A percentile compares a stretch with the other conserved stretches of the same genome.
Conservation (phyloP, 768 basidiomycete species). For the Clathrus columnatus region DNA sequence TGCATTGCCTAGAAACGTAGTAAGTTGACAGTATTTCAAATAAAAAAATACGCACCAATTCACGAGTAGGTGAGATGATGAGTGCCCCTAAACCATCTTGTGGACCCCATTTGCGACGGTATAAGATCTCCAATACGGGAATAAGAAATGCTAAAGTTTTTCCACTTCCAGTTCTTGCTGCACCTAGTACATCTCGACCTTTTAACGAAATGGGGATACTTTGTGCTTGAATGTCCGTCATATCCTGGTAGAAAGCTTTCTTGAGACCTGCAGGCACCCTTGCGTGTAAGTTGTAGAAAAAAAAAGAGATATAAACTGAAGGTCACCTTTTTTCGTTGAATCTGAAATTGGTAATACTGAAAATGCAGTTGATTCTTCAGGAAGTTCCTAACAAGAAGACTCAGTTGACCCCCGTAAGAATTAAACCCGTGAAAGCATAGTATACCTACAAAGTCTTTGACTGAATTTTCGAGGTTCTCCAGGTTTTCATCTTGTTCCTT, state of each 20-base stretch:
- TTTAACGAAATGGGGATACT: constrained; percentile 53
- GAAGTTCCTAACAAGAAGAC: constrained; percentile 33
- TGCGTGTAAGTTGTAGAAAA: neutral
- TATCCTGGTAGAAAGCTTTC: constrained; percentile 75
- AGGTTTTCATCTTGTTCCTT: constrained; percentile 21
- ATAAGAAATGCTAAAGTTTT: constrained; percentile 70
- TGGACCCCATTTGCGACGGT: constrained; percentile 61
- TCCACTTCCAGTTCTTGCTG: constrained; percentile 63
- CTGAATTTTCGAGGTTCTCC: constrained; percentile 21
- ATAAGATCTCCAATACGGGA: constrained; percentile 56
- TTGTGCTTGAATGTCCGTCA: constrained; percentile 71
- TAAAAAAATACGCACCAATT: constrained; percentile 51
- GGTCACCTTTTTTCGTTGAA: constrained; percentile 60
- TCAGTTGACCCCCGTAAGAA: neutral
- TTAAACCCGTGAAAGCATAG: neutral
- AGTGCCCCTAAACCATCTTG: constrained; percentile 77
- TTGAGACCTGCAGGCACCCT: constrained; percentile 57
- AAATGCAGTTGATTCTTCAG: constrained; percentile 49
- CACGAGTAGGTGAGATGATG: constrained; percentile 89
- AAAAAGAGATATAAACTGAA: constrained; percentile 1
- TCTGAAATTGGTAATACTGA: constrained; percentile 71
- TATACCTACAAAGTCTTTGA: constrained; percentile 26
- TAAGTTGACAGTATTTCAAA: neutral
- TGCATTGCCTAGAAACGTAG: constrained; percentile 70
- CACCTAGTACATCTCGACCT: constrained; percentile 58